Evolutionary conservation across 345 rosid genomes (phyloP).

Genomic region (Sisymbrium altissimum): DNA sequence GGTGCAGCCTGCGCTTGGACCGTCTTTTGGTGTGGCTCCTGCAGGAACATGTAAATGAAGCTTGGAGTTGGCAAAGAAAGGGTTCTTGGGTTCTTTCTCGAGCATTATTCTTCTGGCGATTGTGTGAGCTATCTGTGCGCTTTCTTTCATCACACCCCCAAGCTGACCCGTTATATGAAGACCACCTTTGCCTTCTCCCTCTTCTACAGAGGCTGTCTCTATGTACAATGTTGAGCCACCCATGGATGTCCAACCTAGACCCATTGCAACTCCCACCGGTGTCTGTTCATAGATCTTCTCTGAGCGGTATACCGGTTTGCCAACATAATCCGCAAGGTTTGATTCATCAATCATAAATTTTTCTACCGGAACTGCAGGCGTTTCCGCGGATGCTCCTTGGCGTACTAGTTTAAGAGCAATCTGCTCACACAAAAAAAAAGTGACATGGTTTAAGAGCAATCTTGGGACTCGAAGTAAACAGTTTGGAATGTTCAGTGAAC

Average conservation of each 20-base stretch:
- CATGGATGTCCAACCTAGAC: slow-evolving; percentile 88
- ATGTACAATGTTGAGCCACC: slow-evolving; percentile 87
- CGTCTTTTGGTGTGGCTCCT: slow-evolving; percentile 88
- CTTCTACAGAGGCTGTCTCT: slow-evolving; percentile 65
- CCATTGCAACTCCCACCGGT: slow-evolving; percentile 89
- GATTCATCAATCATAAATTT: slow-evolving; percentile 47
- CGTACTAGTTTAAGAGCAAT: neutral
- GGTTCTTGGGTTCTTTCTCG: slow-evolving; percentile 54
- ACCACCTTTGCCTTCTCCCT: slow-evolving; percentile 72
- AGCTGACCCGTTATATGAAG: slow-evolving; percentile 71
- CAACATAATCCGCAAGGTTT: slow-evolving; percentile 68
- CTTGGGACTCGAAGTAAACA: too few relatives aligned
- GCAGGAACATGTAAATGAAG: slow-evolving; percentile 92
- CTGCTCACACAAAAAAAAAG: too few relatives aligned
- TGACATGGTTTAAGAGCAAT: too few relatives aligned
- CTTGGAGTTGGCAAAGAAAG: neutral
- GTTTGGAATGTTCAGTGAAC: too few relatives aligned
- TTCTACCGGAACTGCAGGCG: neutral
- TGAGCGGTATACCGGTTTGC: slow-evolving; percentile 71
- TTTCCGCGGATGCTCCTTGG: neutral
- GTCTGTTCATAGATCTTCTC: slow-evolving; percentile 72
- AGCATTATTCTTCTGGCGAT: slow-evolving; percentile 59
- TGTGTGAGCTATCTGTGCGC: slow-evolving; percentile 80
- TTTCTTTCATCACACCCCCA: slow-evolving; percentile 87
- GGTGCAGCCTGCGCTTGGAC: slow-evolving; percentile 97